These are phyloP conservation scores for Middelhovenomyces tepae DNA, from an alignment of 805 yeast genomes.

Conservation along the genomic window DNA sequence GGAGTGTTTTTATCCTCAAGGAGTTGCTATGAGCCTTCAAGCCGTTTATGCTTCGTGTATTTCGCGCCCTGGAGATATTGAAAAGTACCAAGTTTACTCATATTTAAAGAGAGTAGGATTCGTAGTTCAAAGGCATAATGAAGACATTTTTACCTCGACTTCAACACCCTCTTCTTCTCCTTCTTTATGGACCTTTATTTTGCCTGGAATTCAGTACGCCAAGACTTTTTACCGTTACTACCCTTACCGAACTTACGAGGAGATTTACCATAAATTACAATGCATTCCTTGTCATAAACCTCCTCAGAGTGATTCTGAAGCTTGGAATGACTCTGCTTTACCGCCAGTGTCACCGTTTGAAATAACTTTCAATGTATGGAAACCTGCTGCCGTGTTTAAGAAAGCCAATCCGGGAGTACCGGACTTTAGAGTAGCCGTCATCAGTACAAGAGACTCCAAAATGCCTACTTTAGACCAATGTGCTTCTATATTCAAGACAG, in stretches of 20 bases:
- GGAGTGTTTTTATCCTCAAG: slow-evolving; percentile 26
- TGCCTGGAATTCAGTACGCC: slow-evolving; percentile 1
- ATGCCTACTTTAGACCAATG: slow-evolving; percentile 29
- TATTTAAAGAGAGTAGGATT: slow-evolving; percentile 73
- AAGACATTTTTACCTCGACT: background rate
- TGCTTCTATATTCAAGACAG: slow-evolving; percentile 24
- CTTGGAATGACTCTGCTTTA: background rate
- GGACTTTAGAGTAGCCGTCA: slow-evolving; percentile 62
- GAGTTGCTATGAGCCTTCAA: slow-evolving; percentile 47
- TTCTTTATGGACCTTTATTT: slow-evolving; percentile 3
- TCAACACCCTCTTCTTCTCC: background rate
- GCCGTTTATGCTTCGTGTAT: slow-evolving; percentile 52
- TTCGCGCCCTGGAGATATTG: slow-evolving; percentile 34
- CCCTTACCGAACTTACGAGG: slow-evolving; percentile 10
- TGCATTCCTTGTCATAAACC: slow-evolving; percentile 19
- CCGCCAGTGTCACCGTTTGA: slow-evolving; percentile 18
- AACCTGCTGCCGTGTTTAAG: slow-evolving; percentile 57
- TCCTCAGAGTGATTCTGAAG: slow-evolving; percentile 2
- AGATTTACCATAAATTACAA: slow-evolving; percentile 18
- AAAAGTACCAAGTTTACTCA: slow-evolving; percentile 59
- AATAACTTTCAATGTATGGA: slow-evolving; percentile 69
- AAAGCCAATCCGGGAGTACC: slow-evolving; percentile 61
- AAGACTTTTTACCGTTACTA: background rate
- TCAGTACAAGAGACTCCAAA: slow-evolving; percentile 31
- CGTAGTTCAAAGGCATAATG: slow-evolving; percentile 36